Evolutionary conservation across 495 filamentous ascomycete genomes (phyloP), one percentile per base, ranked within the genome.

Genomic region (Daldinia concentrica): DNA sequence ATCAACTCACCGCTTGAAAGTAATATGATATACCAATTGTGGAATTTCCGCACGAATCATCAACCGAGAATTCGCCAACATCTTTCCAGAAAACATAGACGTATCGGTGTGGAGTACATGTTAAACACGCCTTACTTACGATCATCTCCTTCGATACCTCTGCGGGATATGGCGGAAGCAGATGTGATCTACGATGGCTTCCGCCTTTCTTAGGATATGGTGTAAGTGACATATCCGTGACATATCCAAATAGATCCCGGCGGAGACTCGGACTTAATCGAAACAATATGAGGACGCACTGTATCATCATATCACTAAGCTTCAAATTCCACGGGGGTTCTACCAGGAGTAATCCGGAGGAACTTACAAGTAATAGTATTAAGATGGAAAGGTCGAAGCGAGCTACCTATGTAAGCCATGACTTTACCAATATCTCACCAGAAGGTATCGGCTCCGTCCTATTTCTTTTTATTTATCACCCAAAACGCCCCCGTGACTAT

Each of bases 41-140:
- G 71, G 65, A 12, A 62, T 1, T 4, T 29, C 65, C 65, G 65
- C 64, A 39, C 71, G 71, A 73, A 73, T 73, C 65, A 69, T 6
- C 15, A 51, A 11, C 51, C 41, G 32, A 56, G 50, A 50, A 37
- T 48, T 39, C 34, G 12, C 32, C 15, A 48, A 52, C n/a, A 6
- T 19, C 19, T 54, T 62, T 30, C n/a, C 5, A 17, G 12, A 52
- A 9, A 52, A 39, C 17, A 36, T 36, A 50, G 22, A 34, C 8
- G 11, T 5, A 60, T 58, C 65, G 65, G 66, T 69, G 71, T 69
- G 54, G 41, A 43, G 43, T 56, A 26, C 41, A 19, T 30, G 30
- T 58, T 19, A 45, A 56, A 17, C 50, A 52, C 17, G 39, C 52
- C 26, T 41, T 62, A 36, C 62, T 30, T 1, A 45, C 30, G 29